Evolutionary conservation across 768 basidiomycete species (phyloP).

Genomic region (Rhizopogon vesiculosus): DNA sequence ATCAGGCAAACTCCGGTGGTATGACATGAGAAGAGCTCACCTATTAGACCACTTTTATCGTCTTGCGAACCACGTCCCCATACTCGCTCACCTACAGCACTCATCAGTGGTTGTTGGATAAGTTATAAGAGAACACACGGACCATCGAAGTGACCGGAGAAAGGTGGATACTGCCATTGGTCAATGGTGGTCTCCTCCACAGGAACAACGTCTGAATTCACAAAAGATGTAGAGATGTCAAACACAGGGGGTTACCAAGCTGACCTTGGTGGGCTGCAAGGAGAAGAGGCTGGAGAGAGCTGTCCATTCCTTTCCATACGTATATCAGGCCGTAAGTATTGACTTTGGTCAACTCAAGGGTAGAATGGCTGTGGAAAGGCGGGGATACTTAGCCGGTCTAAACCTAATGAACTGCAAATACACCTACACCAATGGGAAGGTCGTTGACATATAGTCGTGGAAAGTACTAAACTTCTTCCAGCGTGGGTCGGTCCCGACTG

Average conservation of each 20-base stretch:
- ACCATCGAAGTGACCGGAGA: conserved; percentile 61
- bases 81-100: conserved; percentile 28
- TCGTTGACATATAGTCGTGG: conserved; percentile 47
- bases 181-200: conserved; percentile 51
- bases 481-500: conserved; percentile 43
- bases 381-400: background rate
- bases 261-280: conserved; percentile 51
- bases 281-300: conserved; percentile 51
- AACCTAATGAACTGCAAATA: background rate
- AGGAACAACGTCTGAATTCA: conserved; percentile 57
- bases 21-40: background rate
- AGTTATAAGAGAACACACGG: background rate
- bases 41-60: conserved; percentile 67
- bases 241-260: background rate
- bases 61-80: conserved; percentile 50
- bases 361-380: conserved; percentile 35
- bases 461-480: conserved; percentile 53
- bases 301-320: conserved; percentile 48
- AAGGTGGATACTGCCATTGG: conserved; percentile 59
- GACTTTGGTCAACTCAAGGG: conserved; percentile 49
- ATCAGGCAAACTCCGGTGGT: background rate
- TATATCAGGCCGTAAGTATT: conserved; percentile 60
- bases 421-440: conserved; percentile 61
- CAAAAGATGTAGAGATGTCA: background rate
- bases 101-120: background rate